phyloP scores from a whole-genome alignment of 768 basidiomycete species.

The Crassisporium funariophilum region DNA sequence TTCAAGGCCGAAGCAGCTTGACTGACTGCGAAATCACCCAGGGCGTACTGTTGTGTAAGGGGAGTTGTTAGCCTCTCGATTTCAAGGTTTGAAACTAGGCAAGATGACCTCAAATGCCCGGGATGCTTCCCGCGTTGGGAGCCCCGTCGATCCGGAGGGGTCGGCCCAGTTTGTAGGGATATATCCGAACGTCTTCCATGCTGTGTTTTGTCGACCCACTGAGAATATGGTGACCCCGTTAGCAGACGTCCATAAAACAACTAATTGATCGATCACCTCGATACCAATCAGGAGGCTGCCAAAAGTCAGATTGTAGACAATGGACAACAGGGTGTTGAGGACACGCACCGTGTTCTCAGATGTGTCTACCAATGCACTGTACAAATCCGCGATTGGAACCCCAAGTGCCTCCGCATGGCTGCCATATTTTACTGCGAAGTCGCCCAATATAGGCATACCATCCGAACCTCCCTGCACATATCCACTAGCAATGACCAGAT shows the following conservation, averaged over 20 bases:
- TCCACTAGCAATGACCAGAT: conserved; percentile 31
- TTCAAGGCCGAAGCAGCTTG: conserved; percentile 46
- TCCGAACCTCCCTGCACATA: conserved; percentile 53
- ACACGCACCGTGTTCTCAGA: conserved; percentile 50
- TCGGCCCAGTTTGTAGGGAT: conserved; percentile 53
- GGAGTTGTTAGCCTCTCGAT: too few relatives aligned
- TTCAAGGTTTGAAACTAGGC: too few relatives aligned
- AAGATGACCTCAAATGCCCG: conserved; percentile 48
- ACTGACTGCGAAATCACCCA: conserved; percentile 54
- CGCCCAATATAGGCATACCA: conserved; percentile 55
- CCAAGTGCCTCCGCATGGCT: conserved; percentile 37
- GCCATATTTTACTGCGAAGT: conserved; percentile 52
- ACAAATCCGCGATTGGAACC: conserved; percentile 47
- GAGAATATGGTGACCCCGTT: not conserved
- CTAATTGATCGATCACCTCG: conserved; percentile 28
- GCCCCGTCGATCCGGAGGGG: conserved; percentile 47
- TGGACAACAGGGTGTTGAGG: not conserved
- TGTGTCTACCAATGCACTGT: conserved; percentile 51
- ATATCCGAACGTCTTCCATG: conserved; percentile 51
- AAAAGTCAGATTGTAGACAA: not conserved
- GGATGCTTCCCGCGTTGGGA: conserved; percentile 53
- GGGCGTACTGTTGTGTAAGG: conserved; percentile 37
- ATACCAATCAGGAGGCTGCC: conserved; percentile 53
- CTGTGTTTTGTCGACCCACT: conserved; percentile 55
- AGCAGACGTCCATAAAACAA: not conserved